Percentiles rank a stretch among this genome's conserved stretches.
Evolutionary conservation across 768 basidiomycete genomes (phyloP).

Genomic region (Tylopilus rubrobrunneus): DNA sequence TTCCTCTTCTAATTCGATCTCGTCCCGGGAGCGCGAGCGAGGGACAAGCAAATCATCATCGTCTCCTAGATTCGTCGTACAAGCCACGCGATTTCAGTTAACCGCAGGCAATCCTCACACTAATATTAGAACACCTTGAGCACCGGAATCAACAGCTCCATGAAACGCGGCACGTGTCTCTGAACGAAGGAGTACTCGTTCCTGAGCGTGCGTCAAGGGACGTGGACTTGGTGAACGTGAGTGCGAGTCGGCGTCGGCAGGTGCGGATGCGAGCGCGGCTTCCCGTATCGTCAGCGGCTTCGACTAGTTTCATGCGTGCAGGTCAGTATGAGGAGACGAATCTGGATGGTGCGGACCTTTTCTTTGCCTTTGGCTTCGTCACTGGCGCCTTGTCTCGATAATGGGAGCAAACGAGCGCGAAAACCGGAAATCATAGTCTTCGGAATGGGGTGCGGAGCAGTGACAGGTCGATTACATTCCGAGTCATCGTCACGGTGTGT

Average conservation of each 20-base stretch:
- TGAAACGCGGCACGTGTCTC: conserved; percentile 90
- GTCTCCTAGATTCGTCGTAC: conserved; percentile 33
- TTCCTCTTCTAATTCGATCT: conserved; percentile 73
- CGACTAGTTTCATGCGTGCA: conserved; percentile 34
- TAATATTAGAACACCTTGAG: conserved; percentile 12
- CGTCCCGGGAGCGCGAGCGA: conserved; percentile 75
- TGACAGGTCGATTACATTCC: too few species aligned
- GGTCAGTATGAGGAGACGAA: conserved; percentile 2
- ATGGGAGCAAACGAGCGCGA: conserved; percentile 50
- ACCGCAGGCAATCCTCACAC: background rate
- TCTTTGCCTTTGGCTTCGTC: conserved; percentile 37
- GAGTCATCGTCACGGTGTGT: too few species aligned
- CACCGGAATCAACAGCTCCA: conserved; percentile 23
- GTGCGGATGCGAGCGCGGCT: conserved; percentile 59
- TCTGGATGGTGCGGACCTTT: conserved; percentile 40
- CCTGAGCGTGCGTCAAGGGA: conserved; percentile 67
- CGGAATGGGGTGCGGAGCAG: background rate
- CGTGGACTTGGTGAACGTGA: conserved; percentile 58
- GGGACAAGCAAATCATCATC: conserved; percentile 69
- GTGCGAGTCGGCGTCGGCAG: conserved; percentile 41
- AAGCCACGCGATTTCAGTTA: background rate
- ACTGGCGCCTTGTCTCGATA: conserved; percentile 25
- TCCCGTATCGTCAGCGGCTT: conserved; percentile 78
- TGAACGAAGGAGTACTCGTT: conserved; percentile 66
- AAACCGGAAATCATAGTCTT: conserved; percentile 44